Evolutionary conservation across 805 yeast species (phyloP), one percentile per base, ranked within the genome.

Genomic region (Hanseniaspora meyeri): DNA sequence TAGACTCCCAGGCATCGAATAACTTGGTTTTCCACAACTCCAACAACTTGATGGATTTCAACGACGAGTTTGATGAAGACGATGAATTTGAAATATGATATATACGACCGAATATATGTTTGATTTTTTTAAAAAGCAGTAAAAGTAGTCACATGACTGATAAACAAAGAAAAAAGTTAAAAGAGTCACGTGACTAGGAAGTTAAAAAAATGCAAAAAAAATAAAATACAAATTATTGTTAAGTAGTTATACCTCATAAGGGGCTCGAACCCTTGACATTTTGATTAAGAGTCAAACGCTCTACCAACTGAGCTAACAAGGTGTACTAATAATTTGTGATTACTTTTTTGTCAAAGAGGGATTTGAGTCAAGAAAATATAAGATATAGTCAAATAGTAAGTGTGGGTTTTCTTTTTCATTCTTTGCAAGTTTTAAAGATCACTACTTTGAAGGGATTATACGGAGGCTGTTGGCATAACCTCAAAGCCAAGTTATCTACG

Each of bases 61-160:
- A 62, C 20, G 65, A 61, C 38, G 65, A 64, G 20, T 65, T 63
- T 36, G 54, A 65, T 11, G 56, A 52, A 27, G 69, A 66, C 51
- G 70, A 63, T 31, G 72, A 66, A 32, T 57, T 57, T 47, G 59
- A 57, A 38, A 27, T 49, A 24, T 57, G 43, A 46, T 51, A 11
- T 14, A 34, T 47, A 46, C 3, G 34, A 32, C 1, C 8, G 31
- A 17, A 46, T 6, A 34, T 34, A 34, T 12, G 7, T 34, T 3
- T 36, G 38, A 10, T 36, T 20, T 20, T 48, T 3, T 32, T 11
- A 29, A 45, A 3, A 29, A 20, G 31, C 4, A 29, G 27, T 4
- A 24, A 24, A 24, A 4, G 27, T 24, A 16, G 27, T 16, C 29
- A 47, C 29, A 32, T 42, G 27, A 24, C 27, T 24, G 31, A 17